These are phyloP conservation scores for Jatropha podagrica DNA, from an alignment of 441 rosid species.

Conservation along the genomic window DNA sequence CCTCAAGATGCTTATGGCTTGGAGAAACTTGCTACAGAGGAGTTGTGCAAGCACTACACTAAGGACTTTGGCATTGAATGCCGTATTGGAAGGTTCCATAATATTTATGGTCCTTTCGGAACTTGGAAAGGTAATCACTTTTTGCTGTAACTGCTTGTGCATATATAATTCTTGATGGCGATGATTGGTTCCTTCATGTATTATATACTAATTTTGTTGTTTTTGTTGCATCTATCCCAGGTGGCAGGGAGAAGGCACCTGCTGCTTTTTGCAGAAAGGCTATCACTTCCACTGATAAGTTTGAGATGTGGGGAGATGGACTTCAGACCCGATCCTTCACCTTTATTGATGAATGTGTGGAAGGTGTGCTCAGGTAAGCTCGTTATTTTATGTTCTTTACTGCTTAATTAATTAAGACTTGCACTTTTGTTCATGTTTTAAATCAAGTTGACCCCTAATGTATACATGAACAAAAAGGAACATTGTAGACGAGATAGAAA, in stretches of 20 bases:
- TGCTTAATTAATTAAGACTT: background rate
- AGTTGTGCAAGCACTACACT: slow-evolving; percentile 95
- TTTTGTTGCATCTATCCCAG: slow-evolving; percentile 32
- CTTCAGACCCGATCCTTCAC: slow-evolving; percentile 97
- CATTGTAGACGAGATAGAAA: background rate
- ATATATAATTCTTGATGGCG: background rate
- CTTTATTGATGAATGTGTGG: slow-evolving; percentile 96
- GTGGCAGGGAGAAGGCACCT: slow-evolving; percentile 99
- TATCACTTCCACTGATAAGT: slow-evolving; percentile 72
- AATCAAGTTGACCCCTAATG: background rate
- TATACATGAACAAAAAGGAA: background rate
- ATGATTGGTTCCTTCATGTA: background rate
- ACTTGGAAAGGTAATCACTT: slow-evolving; percentile 81
- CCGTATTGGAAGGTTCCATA: slow-evolving; percentile 90
- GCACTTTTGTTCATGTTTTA: background rate
- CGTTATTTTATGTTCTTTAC: background rate
- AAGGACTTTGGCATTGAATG: slow-evolving; percentile 95
- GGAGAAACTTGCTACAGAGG: slow-evolving; percentile 99
- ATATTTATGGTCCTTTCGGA: slow-evolving; percentile 97
- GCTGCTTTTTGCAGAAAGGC: slow-evolving; percentile 98
- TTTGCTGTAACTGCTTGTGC: background rate
- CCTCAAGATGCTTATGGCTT: slow-evolving; percentile 99
- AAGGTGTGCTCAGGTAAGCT: slow-evolving; percentile 88
- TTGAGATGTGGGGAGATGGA: slow-evolving; percentile 99
- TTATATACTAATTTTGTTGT: slow-evolving; percentile 6